phyloP scores from a whole-genome alignment of 805 yeast genomes.

The Ogataea philodendri region DNA sequence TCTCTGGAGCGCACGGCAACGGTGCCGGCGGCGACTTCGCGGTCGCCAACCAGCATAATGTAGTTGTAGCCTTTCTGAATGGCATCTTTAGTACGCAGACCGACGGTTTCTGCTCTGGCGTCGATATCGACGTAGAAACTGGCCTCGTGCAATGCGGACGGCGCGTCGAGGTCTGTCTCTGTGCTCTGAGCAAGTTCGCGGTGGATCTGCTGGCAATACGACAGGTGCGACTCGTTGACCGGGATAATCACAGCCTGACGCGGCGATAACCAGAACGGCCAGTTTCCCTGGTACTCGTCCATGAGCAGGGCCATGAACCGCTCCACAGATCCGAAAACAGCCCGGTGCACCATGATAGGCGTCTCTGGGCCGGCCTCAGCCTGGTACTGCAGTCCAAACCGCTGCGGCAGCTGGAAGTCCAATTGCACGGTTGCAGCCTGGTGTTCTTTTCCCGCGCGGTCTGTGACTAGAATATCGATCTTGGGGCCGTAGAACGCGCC shows the following conservation, averaged over 20 bases:
- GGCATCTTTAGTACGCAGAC: constrained; percentile 78
- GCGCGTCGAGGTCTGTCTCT: constrained; percentile 37
- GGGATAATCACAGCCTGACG: constrained; percentile 87
- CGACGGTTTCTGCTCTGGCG: constrained; percentile 71
- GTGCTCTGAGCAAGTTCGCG: constrained; percentile 48
- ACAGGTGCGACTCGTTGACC: constrained; percentile 59
- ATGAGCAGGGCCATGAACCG: constrained; percentile 86
- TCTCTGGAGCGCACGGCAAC: constrained; percentile 64
- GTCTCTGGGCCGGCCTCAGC: constrained; percentile 51
- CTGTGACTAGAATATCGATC: constrained; percentile 81
- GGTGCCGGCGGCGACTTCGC: constrained; percentile 60
- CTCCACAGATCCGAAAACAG: constrained; percentile 92
- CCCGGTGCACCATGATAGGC: constrained; percentile 96
- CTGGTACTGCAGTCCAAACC: constrained; percentile 73
- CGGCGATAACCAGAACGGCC: constrained; percentile 98
- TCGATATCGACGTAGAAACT: constrained; percentile 77
- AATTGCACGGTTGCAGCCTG: constrained; percentile 95
- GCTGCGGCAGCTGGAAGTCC: constrained; percentile 89
- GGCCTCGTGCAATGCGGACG: constrained; percentile 56
- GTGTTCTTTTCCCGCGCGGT: constrained; percentile 75
- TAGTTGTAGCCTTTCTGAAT: constrained; percentile 70
- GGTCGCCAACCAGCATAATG: constrained; percentile 83
- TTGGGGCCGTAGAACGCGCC: constrained; percentile 98
- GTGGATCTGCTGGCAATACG: constrained; percentile 51
- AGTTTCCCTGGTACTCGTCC: constrained; percentile 86